These are phyloP conservation scores for Candida dubliniensis DNA, from an alignment of 1,139 yeast species.

Conservation along the genomic window DNA sequence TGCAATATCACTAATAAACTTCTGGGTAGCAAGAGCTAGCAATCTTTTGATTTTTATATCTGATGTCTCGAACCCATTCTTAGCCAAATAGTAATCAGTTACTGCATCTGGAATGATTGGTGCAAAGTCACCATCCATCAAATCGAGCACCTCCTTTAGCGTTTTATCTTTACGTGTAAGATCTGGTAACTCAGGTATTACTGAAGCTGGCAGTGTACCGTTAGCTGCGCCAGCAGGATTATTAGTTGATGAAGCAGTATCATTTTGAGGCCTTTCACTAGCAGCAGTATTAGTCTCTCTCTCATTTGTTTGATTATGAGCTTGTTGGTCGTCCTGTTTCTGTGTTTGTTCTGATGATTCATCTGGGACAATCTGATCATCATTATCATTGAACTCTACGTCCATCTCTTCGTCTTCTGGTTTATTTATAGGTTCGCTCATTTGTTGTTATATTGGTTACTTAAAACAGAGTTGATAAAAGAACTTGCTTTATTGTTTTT, in stretches of 20 bases:
- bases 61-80: slow-evolving; percentile 83
- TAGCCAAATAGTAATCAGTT: slow-evolving; percentile 88
- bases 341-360: slow-evolving; percentile 1
- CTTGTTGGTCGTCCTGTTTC: slow-evolving; percentile 2
- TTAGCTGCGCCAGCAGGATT: slow-evolving; percentile 10
- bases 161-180: slow-evolving; percentile 84
- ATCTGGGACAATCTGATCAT: slow-evolving; percentile 14
- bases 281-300: slow-evolving; percentile 12
- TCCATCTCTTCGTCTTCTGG: slow-evolving; percentile 18
- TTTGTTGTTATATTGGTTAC: slow-evolving; percentile 2
- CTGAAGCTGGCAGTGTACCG: slow-evolving; percentile 11
- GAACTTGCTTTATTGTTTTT: background rate
- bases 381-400: slow-evolving; percentile 33
- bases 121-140: slow-evolving; percentile 87
- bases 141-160: slow-evolving; percentile 75
- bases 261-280: background rate
- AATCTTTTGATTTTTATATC: slow-evolving; percentile 81
- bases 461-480: too few relatives aligned
- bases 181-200: slow-evolving; percentile 61
- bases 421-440: slow-evolving; percentile 2
- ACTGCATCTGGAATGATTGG: slow-evolving; percentile 98
- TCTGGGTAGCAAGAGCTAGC: slow-evolving; percentile 92
- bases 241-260: slow-evolving; percentile 12
- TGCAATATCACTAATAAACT: slow-evolving; percentile 90
- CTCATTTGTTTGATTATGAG: slow-evolving; percentile 3